Base-by-base conservation (phyloP, 2,329 filamentous ascomycete species). In the Juglanconis sp. region DNA sequence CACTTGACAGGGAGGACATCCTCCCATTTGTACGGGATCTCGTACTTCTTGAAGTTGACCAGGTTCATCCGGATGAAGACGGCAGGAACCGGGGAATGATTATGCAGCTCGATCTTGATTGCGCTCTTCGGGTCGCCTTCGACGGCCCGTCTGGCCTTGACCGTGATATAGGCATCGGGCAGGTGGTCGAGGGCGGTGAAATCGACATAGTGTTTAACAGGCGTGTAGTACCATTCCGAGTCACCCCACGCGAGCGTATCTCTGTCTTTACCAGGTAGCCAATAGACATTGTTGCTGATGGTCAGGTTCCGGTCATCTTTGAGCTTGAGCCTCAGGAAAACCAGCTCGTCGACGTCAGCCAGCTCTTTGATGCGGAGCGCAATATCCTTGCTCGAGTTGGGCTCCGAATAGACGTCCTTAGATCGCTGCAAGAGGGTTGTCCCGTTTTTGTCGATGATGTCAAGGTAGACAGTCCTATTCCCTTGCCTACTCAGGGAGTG, bases 221-320 rank as follows among this genome's bases (percentile, higher is more conserved):
- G 84, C 0, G 85, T 88, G 64, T 78, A 73, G 63, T 79, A 86
- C 83, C 84, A 88, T 1, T 77, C 80, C 3, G 84, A 85, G 1
- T 77, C 73, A 0, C 76, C 71, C 84, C 85, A 88, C 62, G 83
- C 74, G 5, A 88, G 68, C 1, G 68, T 69, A 65, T 88, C 85
- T 0, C 73, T 59, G 0, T 71, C 69, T 0, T 71, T 68, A 1
- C 40, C 40, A 13, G 80, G 67, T 0, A 87, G 64, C 84, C 85
- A 87, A 73, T 88, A 88, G 0, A 86, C 80, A 63, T 86, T 87
- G 2, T 82, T 76, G 62, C 81, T 85, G 2, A 87, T 64, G 1
- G 73, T 64, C 1, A 57, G 52, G 3, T 65, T 61, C 13, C 64
- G 58, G 0, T 63, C 60, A 35, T 80, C 73, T 0, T 66, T 68